Conservation (phyloP, 73 alveolate species). For the Paraurostyla sp. region DNA sequence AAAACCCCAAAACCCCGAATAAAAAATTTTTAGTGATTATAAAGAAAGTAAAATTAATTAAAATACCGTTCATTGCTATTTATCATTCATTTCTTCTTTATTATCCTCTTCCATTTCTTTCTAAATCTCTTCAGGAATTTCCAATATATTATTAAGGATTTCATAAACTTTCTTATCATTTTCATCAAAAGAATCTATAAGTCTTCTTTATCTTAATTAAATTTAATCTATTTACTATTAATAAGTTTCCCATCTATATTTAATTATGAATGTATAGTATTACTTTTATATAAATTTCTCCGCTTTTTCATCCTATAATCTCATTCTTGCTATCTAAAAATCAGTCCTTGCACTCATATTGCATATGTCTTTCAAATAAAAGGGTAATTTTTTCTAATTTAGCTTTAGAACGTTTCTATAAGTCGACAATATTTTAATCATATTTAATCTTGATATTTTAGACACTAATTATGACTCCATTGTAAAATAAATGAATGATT, state of each 20-base stretch:
- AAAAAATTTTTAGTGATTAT: too few relatives aligned
- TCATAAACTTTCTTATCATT: not conserved
- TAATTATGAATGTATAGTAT: not conserved
- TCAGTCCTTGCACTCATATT: not conserved
- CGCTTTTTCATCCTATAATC: not conserved
- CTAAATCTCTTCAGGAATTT: not conserved
- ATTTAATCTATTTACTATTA: not conserved
- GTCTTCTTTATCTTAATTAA: not conserved
- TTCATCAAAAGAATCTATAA: not conserved
- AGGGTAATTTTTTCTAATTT: conserved; percentile 2
- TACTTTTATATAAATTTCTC: conserved; percentile 32
- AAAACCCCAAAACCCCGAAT: too few relatives aligned
- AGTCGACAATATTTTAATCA: not conserved
- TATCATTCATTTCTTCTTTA: too few relatives aligned
- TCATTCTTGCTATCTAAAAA: not conserved
- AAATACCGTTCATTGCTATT: too few relatives aligned
- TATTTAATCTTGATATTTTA: not conserved
- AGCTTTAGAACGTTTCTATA: not conserved
- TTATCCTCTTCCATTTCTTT: too few relatives aligned
- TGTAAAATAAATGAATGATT: not conserved
- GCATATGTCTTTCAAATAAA: not conserved
- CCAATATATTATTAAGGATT: not conserved
- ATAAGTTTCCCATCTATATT: conserved; percentile 3
- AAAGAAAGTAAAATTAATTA: too few relatives aligned
- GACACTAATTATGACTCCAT: not conserved